Conservation (phyloP, 1,284 basidiomycete genomes). For the Thelephora terrestris region DNA sequence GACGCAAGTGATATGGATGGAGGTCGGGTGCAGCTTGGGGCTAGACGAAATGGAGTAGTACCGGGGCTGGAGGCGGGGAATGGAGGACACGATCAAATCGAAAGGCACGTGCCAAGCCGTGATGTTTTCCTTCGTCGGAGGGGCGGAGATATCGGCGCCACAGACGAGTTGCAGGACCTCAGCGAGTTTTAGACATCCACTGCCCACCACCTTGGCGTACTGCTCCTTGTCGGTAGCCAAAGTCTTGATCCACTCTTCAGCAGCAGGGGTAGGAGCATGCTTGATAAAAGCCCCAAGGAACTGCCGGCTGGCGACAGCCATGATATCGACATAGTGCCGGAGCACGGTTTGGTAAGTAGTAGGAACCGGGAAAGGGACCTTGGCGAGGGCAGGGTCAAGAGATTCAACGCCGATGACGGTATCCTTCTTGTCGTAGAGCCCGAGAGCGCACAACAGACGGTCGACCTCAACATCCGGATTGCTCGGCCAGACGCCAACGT, state of each 20-base stretch:
- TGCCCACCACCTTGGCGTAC: conserved; percentile 67
- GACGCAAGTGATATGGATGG: conserved; percentile 93
- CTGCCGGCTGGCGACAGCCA: conserved; percentile 87
- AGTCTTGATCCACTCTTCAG: conserved; percentile 64
- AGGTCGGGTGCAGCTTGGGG: conserved; percentile 81
- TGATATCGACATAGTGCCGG: conserved; percentile 96
- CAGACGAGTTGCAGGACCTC: conserved; percentile 87
- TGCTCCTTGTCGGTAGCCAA: conserved; percentile 84
- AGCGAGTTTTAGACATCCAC: conserved; percentile 82
- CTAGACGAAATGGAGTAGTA: conserved; percentile 99
- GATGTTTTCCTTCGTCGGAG: conserved; percentile 58
- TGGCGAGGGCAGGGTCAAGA: conserved; percentile 93
- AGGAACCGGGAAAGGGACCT: conserved; percentile 97
- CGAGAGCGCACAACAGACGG: conserved; percentile 79
- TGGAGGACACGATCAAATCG: conserved; percentile 88
- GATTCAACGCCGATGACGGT: conserved; percentile 87
- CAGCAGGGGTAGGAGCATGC: conserved; percentile 78
- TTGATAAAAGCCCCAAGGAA: conserved; percentile 81
- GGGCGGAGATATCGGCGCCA: conserved; percentile 56
- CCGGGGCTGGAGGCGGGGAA: conserved; percentile 90
- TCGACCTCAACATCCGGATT: conserved; percentile 92
- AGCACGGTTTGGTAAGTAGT: conserved; percentile 93
- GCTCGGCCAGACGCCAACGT: conserved; percentile 94
- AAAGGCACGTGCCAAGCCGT: conserved; percentile 92
- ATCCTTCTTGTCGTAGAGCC: conserved; percentile 71